Percentiles rank a stretch among this genome's conserved stretches.
These are phyloP conservation scores for Pestalotiopsis sp. DNA, from an alignment of 2,329 filamentous ascomycete species.

Conservation along the genomic window DNA sequence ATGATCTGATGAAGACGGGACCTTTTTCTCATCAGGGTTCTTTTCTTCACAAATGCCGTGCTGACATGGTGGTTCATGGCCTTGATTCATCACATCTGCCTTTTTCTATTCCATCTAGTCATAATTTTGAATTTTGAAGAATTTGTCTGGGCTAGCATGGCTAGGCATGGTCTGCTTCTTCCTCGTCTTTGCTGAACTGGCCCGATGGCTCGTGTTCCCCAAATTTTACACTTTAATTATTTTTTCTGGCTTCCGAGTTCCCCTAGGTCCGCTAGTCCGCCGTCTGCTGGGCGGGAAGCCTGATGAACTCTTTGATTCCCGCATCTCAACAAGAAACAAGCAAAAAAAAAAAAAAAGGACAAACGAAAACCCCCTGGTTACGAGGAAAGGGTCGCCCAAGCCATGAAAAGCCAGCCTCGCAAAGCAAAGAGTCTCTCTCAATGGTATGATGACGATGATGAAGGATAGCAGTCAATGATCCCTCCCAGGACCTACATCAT, in stretches of 20 bases:
- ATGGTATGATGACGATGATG: neutral
- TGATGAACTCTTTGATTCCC: neutral
- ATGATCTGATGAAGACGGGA: neutral
- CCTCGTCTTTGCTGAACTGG: neutral
- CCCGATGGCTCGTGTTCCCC: constrained; percentile 25
- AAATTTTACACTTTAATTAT: constrained; percentile 30
- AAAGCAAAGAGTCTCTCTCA: neutral
- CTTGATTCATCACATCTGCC: neutral
- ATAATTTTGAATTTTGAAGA: neutral
- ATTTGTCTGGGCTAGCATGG: constrained; percentile 18
- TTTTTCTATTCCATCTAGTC: neutral
- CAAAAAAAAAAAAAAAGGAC: neutral
- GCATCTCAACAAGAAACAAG: constrained; percentile 8
- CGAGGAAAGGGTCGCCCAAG: neutral
- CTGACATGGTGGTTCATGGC: neutral
- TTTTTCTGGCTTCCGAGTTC: constrained; percentile 27
- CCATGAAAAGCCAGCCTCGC: neutral
- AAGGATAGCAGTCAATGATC: neutral
- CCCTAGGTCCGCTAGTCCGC: constrained; percentile 30
- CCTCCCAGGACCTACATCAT: neutral
- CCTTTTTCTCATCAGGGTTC: neutral
- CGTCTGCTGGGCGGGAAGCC: neutral
- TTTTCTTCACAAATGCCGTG: neutral
- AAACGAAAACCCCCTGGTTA: neutral
- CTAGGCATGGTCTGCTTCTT: neutral